Evolutionary conservation across 495 filamentous ascomycete genomes (phyloP).

Genomic region (Hypoxylon cercidicola): DNA sequence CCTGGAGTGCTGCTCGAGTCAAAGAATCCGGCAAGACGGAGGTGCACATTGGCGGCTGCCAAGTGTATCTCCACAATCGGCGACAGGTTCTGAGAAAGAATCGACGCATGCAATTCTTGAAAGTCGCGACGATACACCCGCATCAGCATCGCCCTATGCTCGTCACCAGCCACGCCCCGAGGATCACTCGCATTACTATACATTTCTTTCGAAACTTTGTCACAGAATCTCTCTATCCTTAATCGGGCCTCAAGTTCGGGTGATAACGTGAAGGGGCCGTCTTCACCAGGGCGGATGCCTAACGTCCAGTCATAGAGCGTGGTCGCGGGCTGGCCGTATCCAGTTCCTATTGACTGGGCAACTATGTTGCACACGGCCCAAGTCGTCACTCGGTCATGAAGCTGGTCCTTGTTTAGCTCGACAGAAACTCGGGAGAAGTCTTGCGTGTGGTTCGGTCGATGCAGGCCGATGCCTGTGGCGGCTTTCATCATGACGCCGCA

Average conservation of each 20-base stretch:
- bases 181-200: slow-evolving; percentile 84
- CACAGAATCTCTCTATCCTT: slow-evolving; percentile 83
- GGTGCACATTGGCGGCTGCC: slow-evolving; percentile 80
- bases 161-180: slow-evolving; percentile 75
- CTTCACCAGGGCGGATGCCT: slow-evolving; percentile 68
- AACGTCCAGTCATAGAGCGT: slow-evolving; percentile 90
- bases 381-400: slow-evolving; percentile 85
- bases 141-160: slow-evolving; percentile 74
- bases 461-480: slow-evolving; percentile 88
- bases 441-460: slow-evolving; percentile 88
- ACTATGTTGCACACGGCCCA: slow-evolving; percentile 96
- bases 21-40: slow-evolving; percentile 89
- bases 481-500: slow-evolving; percentile 93
- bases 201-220: slow-evolving; percentile 85
- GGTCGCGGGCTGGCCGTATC: slow-evolving; percentile 90
- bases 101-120: slow-evolving; percentile 62
- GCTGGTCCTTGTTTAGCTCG: slow-evolving; percentile 83
- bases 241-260: slow-evolving; percentile 73
- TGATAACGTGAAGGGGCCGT: slow-evolving; percentile 73
- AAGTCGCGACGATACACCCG: slow-evolving; percentile 67
- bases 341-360: slow-evolving; percentile 89
- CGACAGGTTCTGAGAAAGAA: slow-evolving; percentile 60
- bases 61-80: slow-evolving; percentile 78
- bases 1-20: slow-evolving; percentile 77
- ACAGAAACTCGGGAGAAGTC: slow-evolving; percentile 88